Percentiles rank a stretch among this genome's conserved stretches.
phyloP scores from a whole-genome alignment of 257 asterid species.

The Oldenlandia corymbosa region DNA sequence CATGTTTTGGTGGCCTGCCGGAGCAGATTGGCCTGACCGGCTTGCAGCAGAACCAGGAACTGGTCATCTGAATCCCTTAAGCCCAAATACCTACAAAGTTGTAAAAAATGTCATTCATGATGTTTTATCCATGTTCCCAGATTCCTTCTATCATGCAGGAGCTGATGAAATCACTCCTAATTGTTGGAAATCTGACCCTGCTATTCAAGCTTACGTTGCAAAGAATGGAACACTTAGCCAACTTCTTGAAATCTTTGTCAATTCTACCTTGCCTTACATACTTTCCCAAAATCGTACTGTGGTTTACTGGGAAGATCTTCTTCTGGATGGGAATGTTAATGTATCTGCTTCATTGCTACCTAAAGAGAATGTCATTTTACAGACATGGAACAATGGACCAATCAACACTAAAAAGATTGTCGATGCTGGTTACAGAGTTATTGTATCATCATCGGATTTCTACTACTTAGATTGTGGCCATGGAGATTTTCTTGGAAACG shows the following conservation, averaged over 20 bases:
- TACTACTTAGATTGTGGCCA: slow-evolving; percentile 93
- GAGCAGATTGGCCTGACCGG: slow-evolving; percentile 45
- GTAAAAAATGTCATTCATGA: slow-evolving; percentile 52
- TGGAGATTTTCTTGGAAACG: slow-evolving; percentile 67
- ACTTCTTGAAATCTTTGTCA: slow-evolving; percentile 56
- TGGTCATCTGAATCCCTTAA: slow-evolving; percentile 83
- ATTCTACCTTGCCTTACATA: slow-evolving; percentile 64
- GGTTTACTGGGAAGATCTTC: slow-evolving; percentile 87
- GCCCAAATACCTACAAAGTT: slow-evolving; percentile 60
- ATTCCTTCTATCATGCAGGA: slow-evolving; percentile 68
- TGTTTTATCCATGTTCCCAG: slow-evolving; percentile 64
- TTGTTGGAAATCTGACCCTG: slow-evolving; percentile 73
- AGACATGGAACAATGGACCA: slow-evolving; percentile 86
- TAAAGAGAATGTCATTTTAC: slow-evolving; percentile 49
- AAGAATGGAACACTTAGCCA: slow-evolving; percentile 67
- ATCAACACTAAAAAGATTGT: slow-evolving; percentile 59
- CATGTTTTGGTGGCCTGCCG: slow-evolving; percentile 88
- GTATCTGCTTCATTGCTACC: slow-evolving; percentile 62
- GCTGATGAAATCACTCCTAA: slow-evolving; percentile 72
- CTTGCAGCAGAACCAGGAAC: slow-evolving; percentile 88
- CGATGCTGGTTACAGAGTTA: slow-evolving; percentile 55
- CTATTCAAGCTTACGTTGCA: slow-evolving; percentile 45
- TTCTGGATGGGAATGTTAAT: slow-evolving; percentile 42
- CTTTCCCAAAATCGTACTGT: slow-evolving; percentile 65
- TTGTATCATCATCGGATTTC: slow-evolving; percentile 72